Conservation (phyloP, 208 protist genomes). For the Leishmania lainsoni region DNA sequence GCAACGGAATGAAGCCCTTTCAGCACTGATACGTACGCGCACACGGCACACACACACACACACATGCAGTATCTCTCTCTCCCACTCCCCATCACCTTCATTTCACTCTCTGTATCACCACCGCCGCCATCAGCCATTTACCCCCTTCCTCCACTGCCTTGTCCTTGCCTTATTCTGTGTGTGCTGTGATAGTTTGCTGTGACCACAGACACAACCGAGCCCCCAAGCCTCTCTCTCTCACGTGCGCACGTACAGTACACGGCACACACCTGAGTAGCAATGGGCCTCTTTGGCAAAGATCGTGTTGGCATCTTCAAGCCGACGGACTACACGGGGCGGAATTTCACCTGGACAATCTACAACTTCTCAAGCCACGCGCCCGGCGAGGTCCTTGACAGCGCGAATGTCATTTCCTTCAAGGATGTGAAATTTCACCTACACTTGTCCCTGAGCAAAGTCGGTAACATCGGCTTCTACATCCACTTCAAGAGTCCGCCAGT, state of each 20-base stretch:
- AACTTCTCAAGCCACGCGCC: slow-evolving; percentile 47
- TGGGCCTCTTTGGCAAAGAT: slow-evolving; percentile 80
- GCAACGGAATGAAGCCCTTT: too few species aligned
- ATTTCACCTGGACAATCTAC: slow-evolving; percentile 76
- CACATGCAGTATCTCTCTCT: too few species aligned
- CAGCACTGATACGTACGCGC: too few species aligned
- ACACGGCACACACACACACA: too few species aligned
- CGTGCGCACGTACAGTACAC: not conserved
- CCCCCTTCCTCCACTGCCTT: too few species aligned
- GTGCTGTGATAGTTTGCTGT: too few species aligned
- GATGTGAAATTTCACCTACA: slow-evolving; percentile 88
- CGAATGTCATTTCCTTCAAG: slow-evolving; percentile 62
- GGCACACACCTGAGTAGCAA: slow-evolving; percentile 11
- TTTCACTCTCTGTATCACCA: not conserved
- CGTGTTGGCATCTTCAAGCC: slow-evolving; percentile 62
- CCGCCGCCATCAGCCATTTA: too few species aligned
- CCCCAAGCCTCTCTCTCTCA: too few species aligned
- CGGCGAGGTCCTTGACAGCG: slow-evolving; percentile 67
- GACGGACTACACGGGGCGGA: slow-evolving; percentile 43
- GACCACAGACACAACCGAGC: too few species aligned
- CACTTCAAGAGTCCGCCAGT: slow-evolving; percentile 87
- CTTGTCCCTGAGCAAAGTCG: slow-evolving; percentile 54
- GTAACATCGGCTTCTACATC: slow-evolving; percentile 81
- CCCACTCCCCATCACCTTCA: not conserved
- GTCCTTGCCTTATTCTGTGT: too few species aligned